Base-by-base conservation (phyloP, 768 basidiomycete species). In the Phanerochaete carnosa region DNA sequence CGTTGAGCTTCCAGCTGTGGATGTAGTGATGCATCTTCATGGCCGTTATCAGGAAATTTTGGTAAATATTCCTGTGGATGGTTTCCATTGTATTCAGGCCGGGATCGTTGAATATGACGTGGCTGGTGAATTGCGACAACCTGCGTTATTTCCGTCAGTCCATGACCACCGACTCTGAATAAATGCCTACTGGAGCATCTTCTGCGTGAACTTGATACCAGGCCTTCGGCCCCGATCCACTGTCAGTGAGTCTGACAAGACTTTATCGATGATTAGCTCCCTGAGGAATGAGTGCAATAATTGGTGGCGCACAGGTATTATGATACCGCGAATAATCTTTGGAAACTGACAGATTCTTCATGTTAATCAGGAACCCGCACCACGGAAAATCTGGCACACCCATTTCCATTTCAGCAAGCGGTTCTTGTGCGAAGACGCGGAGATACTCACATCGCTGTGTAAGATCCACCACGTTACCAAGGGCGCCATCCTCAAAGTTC, bases 21-120 rank as follows among this genome's bases (percentile, higher is more conserved):
- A 98, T 75, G 70, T 98, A 97, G 55, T 83, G 80, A 61, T 92
- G 86, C 81, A 94, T 89, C 75, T 92, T 96, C 80, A 94, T 87
- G 0, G 90, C 92, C 2, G 86, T 80, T 45, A 97, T 72, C 30
- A 92, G 73, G 69, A 95, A 89, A 67, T 88, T 91, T 70, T 94
- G 90, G 71, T 94, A 97, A 13, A 96, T 80, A 72, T 98, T 99
- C 56, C 85, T 71, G 71, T 90, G 84, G 11, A 94, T 84, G 1
- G 80, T 80, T 45, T 80, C 68, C 19, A 73, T 64, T 8, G 83
- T 74, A 71, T 95, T 97, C 62, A 96, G 77, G 15, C 71, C 68
- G 4, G 81, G 80, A 69, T 98, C 95, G 54, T 80, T 86, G 75
- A 86, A 97, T 61, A 96, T 87, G 43, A 88, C 79, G 65, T 95